A percentile compares a stretch with the other conserved stretches of the same genome.
These are phyloP conservation scores for Candida frijolesensis DNA, from an alignment of 1,139 yeast species.

Conservation along the genomic window DNA sequence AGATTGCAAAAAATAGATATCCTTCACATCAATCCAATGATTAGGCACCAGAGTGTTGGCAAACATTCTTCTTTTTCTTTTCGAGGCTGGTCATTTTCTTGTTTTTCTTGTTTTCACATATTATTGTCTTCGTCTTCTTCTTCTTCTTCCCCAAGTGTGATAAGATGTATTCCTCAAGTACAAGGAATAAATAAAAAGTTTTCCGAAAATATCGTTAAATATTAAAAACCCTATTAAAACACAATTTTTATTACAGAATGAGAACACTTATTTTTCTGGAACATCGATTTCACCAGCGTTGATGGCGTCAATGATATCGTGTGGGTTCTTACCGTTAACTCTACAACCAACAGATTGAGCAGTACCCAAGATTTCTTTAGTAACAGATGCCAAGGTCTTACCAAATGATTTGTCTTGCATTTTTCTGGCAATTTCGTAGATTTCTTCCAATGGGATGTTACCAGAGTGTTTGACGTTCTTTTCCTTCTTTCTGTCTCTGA, in stretches of 20 bases:
- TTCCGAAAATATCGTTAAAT: conserved; percentile 16
- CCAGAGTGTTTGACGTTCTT: conserved; percentile 99
- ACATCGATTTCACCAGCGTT: conserved; percentile 97
- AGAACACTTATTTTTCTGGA: conserved; percentile 71
- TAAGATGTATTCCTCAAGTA: not conserved
- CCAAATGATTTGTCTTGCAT: conserved; percentile 98
- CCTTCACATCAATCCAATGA: conserved; percentile 21
- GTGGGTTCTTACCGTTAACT: conserved; percentile 99
- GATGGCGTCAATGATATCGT: conserved; percentile 96
- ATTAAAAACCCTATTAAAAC: conserved; percentile 23
- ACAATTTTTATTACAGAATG: conserved; percentile 14
- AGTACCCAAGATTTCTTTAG: conserved; percentile 99
- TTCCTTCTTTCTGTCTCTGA: conserved; percentile 99
- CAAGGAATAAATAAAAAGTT: not conserved
- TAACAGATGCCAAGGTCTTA: conserved; percentile 93
- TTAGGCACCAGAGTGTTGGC: conserved; percentile 96
- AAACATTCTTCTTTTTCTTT: conserved; percentile 45
- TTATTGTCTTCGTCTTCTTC: not conserved
- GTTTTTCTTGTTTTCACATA: not conserved
- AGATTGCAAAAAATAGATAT: not conserved
- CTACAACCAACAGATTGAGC: conserved; percentile 99
- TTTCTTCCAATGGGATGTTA: conserved; percentile 96
- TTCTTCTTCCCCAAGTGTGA: not conserved
- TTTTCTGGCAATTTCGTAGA: conserved; percentile 95
- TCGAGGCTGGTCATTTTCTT: conserved; percentile 1